phyloP scores from a whole-genome alignment of 2,329 filamentous ascomycete species.

The Cytospora piceae region DNA sequence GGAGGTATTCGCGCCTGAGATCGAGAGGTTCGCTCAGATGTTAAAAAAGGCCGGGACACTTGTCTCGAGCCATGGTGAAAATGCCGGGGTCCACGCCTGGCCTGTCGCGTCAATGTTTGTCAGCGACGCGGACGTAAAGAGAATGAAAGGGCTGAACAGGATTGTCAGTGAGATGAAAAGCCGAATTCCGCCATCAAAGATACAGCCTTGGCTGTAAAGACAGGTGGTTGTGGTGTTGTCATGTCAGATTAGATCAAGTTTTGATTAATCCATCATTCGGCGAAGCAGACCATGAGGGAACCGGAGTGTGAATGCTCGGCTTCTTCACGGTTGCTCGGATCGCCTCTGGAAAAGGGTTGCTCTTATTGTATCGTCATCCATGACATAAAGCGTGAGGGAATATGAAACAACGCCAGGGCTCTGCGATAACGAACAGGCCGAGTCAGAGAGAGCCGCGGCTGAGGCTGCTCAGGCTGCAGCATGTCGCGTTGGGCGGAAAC shows the following conservation, averaged over 20 bases:
- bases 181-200: conserved; percentile 31
- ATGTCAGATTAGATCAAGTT: conserved; percentile 71
- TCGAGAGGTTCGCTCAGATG: conserved; percentile 60
- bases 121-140: conserved; percentile 50
- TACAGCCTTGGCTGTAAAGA: conserved; percentile 35
- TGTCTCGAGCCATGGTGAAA: conserved; percentile 62
- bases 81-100: conserved; percentile 79
- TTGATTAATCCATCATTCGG: conserved; percentile 37
- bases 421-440: background rate
- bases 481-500: background rate
- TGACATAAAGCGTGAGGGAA: conserved; percentile 28
- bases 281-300: conserved; percentile 44
- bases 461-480: conserved; percentile 4
- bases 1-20: conserved; percentile 77
- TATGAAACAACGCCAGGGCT: conserved; percentile 10
- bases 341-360: conserved; percentile 43
- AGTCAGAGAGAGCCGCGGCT: background rate
- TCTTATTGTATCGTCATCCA: conserved; percentile 46
- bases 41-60: conserved; percentile 57
- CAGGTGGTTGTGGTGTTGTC: conserved; percentile 32
- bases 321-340: conserved; percentile 45
- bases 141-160: conserved; percentile 54
- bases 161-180: conserved; percentile 46
- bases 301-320: conserved; percentile 54
- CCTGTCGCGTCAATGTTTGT: conserved; percentile 70